These are phyloP conservation scores for Scutellaria baicalensis DNA, from an alignment of 257 asterid genomes.

Conservation along the genomic window DNA sequence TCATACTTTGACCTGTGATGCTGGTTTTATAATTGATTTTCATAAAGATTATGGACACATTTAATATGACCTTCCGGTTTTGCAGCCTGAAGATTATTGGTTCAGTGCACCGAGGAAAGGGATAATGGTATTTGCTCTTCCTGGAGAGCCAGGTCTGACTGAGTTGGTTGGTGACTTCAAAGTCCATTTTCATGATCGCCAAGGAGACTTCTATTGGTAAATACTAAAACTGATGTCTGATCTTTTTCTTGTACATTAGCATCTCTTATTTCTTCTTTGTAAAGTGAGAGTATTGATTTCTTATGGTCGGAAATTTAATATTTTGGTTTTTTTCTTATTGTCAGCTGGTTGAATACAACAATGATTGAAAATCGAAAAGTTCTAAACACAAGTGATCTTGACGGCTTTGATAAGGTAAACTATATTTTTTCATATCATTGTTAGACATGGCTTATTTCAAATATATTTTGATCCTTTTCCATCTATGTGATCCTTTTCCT, in stretches of 20 bases:
- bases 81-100: constrained; percentile 97
- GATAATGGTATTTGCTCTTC: constrained; percentile 96
- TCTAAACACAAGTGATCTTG: constrained; percentile 70
- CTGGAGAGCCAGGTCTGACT: constrained; percentile 96
- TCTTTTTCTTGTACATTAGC: neutral
- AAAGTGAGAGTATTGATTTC: neutral
- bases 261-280: neutral
- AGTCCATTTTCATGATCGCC: constrained; percentile 93
- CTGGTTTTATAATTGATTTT: neutral
- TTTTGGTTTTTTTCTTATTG: neutral
- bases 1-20: neutral
- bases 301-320: neutral
- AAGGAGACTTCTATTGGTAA: constrained; percentile 99
- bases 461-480: neutral
- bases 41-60: neutral
- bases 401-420: constrained; percentile 96
- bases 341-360: constrained; percentile 96
- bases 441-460: neutral
- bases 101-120: constrained; percentile 95
- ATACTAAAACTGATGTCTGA: neutral
- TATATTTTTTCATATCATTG: neutral
- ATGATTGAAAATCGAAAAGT: constrained; percentile 90
- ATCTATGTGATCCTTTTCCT: neutral
- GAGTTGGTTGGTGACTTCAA: constrained; percentile 92
- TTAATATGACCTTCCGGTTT: constrained; percentile 7